Conservation (phyloP, 345 rosid genomes). For the Odontarrhena argentea region DNA sequence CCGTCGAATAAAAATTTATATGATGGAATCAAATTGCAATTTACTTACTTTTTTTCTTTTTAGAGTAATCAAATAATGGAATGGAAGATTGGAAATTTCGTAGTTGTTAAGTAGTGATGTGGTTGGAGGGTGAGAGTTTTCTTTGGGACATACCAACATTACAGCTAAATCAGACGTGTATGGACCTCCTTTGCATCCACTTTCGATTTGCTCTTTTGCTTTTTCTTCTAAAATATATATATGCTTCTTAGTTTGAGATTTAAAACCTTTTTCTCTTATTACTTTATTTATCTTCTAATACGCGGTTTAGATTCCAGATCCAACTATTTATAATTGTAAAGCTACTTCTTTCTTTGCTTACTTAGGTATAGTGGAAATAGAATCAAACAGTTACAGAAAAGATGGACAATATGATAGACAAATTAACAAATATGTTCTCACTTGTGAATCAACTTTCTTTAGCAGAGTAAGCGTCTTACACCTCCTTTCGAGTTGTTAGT, state of each 20-base stretch:
- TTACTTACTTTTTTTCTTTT: not conserved
- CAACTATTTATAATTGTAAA: too few species aligned
- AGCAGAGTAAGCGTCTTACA: too few species aligned
- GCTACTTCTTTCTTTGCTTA: too few species aligned
- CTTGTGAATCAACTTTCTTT: too few species aligned
- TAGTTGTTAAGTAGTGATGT: conserved; percentile 42
- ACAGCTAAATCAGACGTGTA: conserved; percentile 40
- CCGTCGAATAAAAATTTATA: too few species aligned
- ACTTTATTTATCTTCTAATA: not conserved
- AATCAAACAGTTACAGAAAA: too few species aligned
- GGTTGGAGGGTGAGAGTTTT: conserved; percentile 40
- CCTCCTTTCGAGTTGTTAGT: too few species aligned
- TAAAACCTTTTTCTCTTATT: not conserved
- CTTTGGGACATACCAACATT: conserved; percentile 28
- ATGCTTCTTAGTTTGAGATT: not conserved
- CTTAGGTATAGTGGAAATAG: too few species aligned
- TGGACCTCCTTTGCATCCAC: conserved; percentile 19
- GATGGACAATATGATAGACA: too few species aligned
- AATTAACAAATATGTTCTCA: too few species aligned
- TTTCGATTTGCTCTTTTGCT: conserved; percentile 5
- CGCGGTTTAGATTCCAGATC: too few species aligned
- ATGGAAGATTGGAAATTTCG: conserved; percentile 35
- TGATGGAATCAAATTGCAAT: not conserved
- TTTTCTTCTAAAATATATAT: not conserved
- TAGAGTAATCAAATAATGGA: not conserved